Percentiles rank a stretch among this genome's conserved stretches.
Conservation (phyloP, 306 rosid genomes). For the Cicer pinnatifidum region DNA sequence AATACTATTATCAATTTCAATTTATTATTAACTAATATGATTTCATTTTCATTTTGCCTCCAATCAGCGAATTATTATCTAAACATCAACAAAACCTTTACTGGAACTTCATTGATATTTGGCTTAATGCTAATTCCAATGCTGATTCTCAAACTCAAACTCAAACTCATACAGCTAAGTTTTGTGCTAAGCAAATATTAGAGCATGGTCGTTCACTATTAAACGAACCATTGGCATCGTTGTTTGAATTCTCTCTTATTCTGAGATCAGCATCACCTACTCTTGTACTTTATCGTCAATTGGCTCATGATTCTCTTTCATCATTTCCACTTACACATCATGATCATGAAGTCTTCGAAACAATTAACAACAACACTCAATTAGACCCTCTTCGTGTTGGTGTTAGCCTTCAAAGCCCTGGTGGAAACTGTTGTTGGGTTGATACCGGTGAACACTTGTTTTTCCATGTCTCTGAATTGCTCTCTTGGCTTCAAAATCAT, state of each 20-base stretch:
- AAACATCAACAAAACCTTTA: slow-evolving; percentile 65
- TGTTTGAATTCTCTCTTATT: slow-evolving; percentile 81
- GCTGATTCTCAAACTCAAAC: slow-evolving; percentile 35
- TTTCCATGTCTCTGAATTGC: slow-evolving; percentile 61
- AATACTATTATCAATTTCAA: background rate
- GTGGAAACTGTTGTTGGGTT: slow-evolving; percentile 90
- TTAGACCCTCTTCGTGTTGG: slow-evolving; percentile 59
- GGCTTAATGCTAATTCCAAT: slow-evolving; percentile 51
- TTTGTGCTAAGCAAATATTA: slow-evolving; percentile 64
- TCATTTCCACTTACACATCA: slow-evolving; percentile 69
- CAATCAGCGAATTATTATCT: slow-evolving; percentile 74
- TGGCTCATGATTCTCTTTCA: slow-evolving; percentile 81
- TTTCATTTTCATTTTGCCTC: background rate
- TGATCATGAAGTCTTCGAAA: slow-evolving; percentile 44
- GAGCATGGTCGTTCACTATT: slow-evolving; percentile 59
- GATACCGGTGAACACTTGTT: slow-evolving; percentile 75
- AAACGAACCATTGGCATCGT: slow-evolving; percentile 69
- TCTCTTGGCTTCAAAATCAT: slow-evolving; percentile 58
- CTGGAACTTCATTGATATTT: slow-evolving; percentile 80
- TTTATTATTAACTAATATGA: background rate
- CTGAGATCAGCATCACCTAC: slow-evolving; percentile 90
- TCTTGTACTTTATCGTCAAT: slow-evolving; percentile 77
- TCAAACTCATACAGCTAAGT: slow-evolving; percentile 56
- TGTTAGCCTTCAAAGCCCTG: slow-evolving; percentile 53
- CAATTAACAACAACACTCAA: slow-evolving; percentile 28